Conservation (phyloP, 2,329 filamentous ascomycete genomes). For the Clarireedia hainanense region DNA sequence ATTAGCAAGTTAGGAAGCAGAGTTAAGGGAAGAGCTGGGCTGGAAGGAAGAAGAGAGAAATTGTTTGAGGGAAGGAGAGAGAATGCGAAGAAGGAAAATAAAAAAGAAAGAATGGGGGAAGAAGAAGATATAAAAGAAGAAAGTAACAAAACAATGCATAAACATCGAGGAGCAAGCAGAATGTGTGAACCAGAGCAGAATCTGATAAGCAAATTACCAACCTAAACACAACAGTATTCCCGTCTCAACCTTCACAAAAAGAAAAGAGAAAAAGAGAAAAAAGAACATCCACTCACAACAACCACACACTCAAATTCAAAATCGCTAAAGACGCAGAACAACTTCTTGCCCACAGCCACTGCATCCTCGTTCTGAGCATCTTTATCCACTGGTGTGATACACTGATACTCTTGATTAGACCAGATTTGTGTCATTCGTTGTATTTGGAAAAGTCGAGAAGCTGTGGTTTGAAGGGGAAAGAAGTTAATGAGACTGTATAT, state of each 20-base stretch:
- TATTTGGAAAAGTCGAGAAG: neutral
- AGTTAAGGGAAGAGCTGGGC: neutral
- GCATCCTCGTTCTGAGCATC: neutral
- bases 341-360: neutral
- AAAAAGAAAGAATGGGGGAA: too few species aligned
- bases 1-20: neutral
- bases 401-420: neutral
- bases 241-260: neutral
- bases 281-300: neutral
- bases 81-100: too few species aligned
- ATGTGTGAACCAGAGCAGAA: too few species aligned
- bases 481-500: neutral
- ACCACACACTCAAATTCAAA: neutral
- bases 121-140: too few species aligned
- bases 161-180: too few species aligned
- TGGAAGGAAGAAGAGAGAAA: neutral
- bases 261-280: too few species aligned
- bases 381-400: neutral
- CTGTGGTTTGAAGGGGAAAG: neutral
- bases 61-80: too few species aligned
- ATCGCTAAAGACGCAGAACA: neutral
- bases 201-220: too few species aligned
- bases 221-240: too few species aligned
- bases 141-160: too few species aligned
- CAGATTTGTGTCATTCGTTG: neutral